Conservation (phyloP, 495 filamentous ascomycete species). For the Aspergillus nanangensis region DNA sequence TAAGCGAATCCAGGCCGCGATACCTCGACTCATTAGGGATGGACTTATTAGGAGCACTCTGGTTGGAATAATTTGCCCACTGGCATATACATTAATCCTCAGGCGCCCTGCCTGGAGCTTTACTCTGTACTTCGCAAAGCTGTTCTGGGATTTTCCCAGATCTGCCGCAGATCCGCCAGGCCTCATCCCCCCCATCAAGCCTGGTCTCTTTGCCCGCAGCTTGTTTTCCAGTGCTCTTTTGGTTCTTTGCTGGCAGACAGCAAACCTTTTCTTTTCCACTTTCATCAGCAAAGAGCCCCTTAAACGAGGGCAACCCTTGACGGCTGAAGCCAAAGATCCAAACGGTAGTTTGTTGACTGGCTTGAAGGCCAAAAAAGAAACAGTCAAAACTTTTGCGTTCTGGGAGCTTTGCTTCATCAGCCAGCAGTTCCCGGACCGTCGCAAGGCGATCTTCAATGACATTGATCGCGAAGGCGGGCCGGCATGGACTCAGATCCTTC, state of each 20-base stretch:
- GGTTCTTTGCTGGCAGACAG: conserved; percentile 64
- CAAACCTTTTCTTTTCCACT: conserved; percentile 69
- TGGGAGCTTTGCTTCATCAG: conserved; percentile 86
- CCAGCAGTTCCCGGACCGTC: conserved; percentile 62
- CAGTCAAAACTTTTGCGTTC: conserved; percentile 70
- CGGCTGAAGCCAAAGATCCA: conserved; percentile 77
- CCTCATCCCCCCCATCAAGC: conserved; percentile 51
- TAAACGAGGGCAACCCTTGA: conserved; percentile 79
- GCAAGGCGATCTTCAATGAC: conserved; percentile 82
- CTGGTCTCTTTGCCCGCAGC: conserved; percentile 55
- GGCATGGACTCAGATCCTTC: conserved; percentile 75
- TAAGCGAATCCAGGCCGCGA: conserved; percentile 24
- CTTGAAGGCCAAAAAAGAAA: conserved; percentile 59
- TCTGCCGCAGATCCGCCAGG: conserved; percentile 55
- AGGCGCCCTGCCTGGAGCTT: conserved; percentile 61
- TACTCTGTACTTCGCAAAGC: conserved; percentile 61
- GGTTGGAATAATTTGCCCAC: conserved; percentile 37
- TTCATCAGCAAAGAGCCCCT: conserved; percentile 77
- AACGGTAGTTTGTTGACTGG: conserved; percentile 87
- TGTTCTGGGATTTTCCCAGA: conserved; percentile 69
- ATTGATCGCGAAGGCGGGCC: conserved; percentile 76
- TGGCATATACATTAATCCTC: conserved; percentile 63
- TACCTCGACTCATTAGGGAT: conserved; percentile 20
- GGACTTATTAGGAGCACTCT: conserved; percentile 38
- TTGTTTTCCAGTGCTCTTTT: conserved; percentile 62